Evolutionary conservation across 2,329 filamentous ascomycete species (phyloP), one percentile per base, ranked within the genome.

Genomic region (Endothia cerciana): DNA sequence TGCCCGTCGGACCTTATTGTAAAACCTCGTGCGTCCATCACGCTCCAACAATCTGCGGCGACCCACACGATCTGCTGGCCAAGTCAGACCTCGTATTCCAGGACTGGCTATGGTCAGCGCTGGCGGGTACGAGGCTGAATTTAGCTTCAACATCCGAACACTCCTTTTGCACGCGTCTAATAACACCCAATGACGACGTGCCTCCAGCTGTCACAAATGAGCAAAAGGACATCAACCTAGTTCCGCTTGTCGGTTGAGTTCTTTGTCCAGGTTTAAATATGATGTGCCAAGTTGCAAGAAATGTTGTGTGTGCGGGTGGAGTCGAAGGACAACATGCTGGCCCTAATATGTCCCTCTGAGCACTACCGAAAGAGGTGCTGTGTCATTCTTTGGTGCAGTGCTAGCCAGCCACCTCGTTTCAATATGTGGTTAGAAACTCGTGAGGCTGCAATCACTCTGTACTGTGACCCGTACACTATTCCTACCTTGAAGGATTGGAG

Each of bases 61-160:
- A 30, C 47, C 47, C 47, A 51, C 47, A 28, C 25, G 22, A 51
- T 25, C 47, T 51, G 47, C 25, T 51, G 47, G 22, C 25, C 47
- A 51, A 51, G 25, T 51, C 47, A 22, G 47, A 51, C 47, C 47
- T 51, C 47, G 47, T 51, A 51, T 51, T 51, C 47, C 47, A 13
- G 45, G 45, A 49, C n/a, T 49, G 45, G 22, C 45, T n/a, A 51
- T 13, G 47, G 47, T 28, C 47, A 51, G 47, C 47, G 47, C 47
- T 22, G 47, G 47, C 47, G 47, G 47, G 47, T 51, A 51, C 47
- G 47, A 51, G 47, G 47, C 47, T 25, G 28, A 15, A 51, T 28
- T 25, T 22, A 49, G 22, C 22, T 49, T 49, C 25, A 11, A 28
- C n/a, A 19, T 22, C 45, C 45, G 45, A 22, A 4, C 7, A 51